These are phyloP conservation scores for Ceratobasidium sp. DNA, from an alignment of 1,284 basidiomycete genomes.

Conservation along the genomic window DNA sequence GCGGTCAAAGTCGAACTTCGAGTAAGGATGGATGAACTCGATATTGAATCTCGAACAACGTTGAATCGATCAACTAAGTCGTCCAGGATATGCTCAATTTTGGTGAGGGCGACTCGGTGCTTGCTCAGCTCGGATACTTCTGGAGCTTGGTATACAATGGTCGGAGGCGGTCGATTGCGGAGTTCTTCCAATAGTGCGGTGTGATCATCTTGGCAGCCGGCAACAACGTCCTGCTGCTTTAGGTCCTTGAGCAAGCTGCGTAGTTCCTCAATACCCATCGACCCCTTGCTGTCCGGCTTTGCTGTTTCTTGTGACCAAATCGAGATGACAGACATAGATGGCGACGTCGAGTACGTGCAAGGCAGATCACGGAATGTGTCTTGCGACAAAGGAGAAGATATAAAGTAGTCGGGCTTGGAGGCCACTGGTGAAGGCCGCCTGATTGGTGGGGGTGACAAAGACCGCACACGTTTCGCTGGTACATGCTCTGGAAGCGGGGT, in stretches of 20 bases:
- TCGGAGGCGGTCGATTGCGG: conserved; percentile 22
- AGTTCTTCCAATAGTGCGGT: conserved; percentile 19
- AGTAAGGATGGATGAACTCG: neutral
- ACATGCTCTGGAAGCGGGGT: conserved; percentile 22
- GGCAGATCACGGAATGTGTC: conserved; percentile 32
- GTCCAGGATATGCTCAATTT: no score
- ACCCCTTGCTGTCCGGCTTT: conserved; percentile 26
- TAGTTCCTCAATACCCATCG: conserved; percentile 29
- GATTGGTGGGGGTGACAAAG: conserved; percentile 24
- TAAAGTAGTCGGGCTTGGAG: conserved; percentile 32
- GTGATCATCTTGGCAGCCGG: conserved; percentile 22
- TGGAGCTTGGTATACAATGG: conserved; percentile 33
- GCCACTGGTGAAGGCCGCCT: conserved; percentile 1
- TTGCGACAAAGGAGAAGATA: conserved; percentile 28
- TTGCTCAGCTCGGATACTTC: conserved; percentile 20
- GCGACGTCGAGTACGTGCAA: conserved; percentile 8
- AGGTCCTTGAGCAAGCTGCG: conserved; percentile 6
- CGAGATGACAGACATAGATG: no score
- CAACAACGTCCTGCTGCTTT: conserved; percentile 22
- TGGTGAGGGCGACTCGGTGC: no score
- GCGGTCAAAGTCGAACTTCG: neutral
- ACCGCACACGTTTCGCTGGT: conserved; percentile 16
- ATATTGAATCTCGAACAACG: conserved; percentile 20
- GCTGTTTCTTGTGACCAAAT: conserved; percentile 18
- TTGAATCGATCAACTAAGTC: no score